A percentile compares a stretch with the other conserved stretches of the same genome.
phyloP scores from a whole-genome alignment of 2,329 filamentous ascomycete species.

The Hawksworthiomyces lignivorus region DNA sequence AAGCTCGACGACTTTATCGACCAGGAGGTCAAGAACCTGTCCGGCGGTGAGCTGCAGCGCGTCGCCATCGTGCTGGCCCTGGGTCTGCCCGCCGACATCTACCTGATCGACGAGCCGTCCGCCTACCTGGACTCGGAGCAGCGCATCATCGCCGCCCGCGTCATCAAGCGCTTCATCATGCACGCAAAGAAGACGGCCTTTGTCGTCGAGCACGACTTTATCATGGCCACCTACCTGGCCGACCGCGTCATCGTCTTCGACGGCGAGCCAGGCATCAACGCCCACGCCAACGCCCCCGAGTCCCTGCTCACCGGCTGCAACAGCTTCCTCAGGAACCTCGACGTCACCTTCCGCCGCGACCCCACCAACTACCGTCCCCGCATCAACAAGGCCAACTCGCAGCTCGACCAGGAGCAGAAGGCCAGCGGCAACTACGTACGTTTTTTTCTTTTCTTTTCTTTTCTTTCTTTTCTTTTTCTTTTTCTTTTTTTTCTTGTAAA shows the following conservation, averaged over 20 bases:
- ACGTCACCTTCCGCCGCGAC: constrained; percentile 97
- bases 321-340: constrained; percentile 88
- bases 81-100: constrained; percentile 92
- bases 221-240: constrained; percentile 61
- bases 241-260: constrained; percentile 99
- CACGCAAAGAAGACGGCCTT: constrained; percentile 99
- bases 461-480: background rate
- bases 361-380: constrained; percentile 92
- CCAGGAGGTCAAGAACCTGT: constrained; percentile 98
- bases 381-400: constrained; percentile 95
- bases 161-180: constrained; percentile 99
- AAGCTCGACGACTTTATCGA: constrained; percentile 99
- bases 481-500: background rate
- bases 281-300: constrained; percentile 84
- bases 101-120: constrained; percentile 95
- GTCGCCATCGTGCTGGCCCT: constrained; percentile 97
- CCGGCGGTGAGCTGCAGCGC: constrained; percentile 98
- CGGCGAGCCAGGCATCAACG: constrained; percentile 79
- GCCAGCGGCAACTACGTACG: constrained; percentile 80
- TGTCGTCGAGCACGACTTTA: constrained; percentile 99
- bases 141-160: constrained; percentile 91
- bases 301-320: constrained; percentile 94
- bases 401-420: constrained; percentile 98
- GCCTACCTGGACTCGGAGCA: constrained; percentile 98
- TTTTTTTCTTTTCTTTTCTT: constrained; percentile 17